These are phyloP conservation scores for Fraxinus sp. DNA, from an alignment of 305 asterid genomes.

Conservation along the genomic window DNA sequence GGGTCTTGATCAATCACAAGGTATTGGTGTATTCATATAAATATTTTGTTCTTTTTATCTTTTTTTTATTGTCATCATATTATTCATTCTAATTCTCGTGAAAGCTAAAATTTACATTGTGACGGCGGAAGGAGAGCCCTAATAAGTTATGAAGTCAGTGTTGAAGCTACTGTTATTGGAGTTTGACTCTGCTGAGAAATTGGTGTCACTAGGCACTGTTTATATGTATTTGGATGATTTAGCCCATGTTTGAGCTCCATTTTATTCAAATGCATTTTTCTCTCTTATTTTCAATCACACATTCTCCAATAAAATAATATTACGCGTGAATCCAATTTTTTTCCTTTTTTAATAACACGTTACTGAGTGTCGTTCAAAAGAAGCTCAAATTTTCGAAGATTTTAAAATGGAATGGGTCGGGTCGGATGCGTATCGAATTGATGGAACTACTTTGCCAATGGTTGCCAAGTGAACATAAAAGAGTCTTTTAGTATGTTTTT, in stretches of 20 bases:
- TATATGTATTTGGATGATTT: background rate
- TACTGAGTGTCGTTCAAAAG: background rate
- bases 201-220: background rate
- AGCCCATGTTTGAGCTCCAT: too few species aligned
- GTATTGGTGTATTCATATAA: background rate
- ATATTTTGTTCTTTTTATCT: background rate
- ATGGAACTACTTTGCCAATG: background rate
- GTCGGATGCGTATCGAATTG: background rate
- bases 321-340: too few species aligned
- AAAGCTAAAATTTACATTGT: background rate
- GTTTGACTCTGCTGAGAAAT: background rate
- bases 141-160: background rate
- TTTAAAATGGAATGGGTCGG: background rate
- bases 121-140: background rate
- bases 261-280: too few species aligned
- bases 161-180: background rate
- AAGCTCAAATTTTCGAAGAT: background rate
- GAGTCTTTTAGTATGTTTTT: background rate
- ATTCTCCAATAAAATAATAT: too few species aligned
- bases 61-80: background rate
- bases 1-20: background rate
- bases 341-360: too few species aligned
- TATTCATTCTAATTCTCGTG: background rate
- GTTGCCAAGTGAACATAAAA: background rate
- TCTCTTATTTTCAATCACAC: too few species aligned